These are phyloP conservation scores for Epichloe sp. DNA, from an alignment of 2,329 filamentous ascomycete species.

Conservation along the genomic window DNA sequence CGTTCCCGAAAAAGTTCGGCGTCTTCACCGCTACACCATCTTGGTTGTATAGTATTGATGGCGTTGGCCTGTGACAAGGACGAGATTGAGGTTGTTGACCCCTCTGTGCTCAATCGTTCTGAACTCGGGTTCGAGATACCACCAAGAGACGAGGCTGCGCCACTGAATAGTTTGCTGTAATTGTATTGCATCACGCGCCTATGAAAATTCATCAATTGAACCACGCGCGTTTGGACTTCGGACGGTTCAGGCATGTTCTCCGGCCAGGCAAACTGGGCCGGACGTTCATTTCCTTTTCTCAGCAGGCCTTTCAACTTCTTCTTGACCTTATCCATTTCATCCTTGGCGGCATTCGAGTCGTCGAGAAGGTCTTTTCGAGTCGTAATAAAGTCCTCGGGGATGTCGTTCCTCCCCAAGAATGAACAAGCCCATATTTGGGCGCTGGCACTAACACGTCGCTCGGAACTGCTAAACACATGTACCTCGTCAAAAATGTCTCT, in stretches of 20 bases:
- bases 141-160: conserved; percentile 49
- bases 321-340: conserved; percentile 99
- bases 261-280: conserved; percentile 96
- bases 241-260: conserved; percentile 89
- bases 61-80: conserved; percentile 47
- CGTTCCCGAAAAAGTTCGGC: conserved; percentile 87
- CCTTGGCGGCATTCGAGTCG: conserved; percentile 95
- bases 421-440: conserved; percentile 91
- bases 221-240: conserved; percentile 79
- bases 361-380: conserved; percentile 91
- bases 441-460: conserved; percentile 85
- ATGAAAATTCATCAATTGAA: conserved; percentile 96
- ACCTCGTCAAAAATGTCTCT: conserved; percentile 85
- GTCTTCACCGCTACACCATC: conserved; percentile 96
- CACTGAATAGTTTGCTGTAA: conserved; percentile 64
- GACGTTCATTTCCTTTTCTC: conserved; percentile 83
- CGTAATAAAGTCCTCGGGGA: conserved; percentile 74
- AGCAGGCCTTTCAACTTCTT: conserved; percentile 94
- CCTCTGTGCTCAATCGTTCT: conserved; percentile 31
- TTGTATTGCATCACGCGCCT: conserved; percentile 91
- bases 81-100: conserved; percentile 29
- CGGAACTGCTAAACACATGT: conserved; percentile 88
- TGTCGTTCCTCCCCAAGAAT: conserved; percentile 76
- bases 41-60: conserved; percentile 62
- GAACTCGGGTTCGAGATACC: conserved; percentile 38